phyloP scores from a whole-genome alignment of 805 yeast species.

The Candida sakaeoensis region DNA sequence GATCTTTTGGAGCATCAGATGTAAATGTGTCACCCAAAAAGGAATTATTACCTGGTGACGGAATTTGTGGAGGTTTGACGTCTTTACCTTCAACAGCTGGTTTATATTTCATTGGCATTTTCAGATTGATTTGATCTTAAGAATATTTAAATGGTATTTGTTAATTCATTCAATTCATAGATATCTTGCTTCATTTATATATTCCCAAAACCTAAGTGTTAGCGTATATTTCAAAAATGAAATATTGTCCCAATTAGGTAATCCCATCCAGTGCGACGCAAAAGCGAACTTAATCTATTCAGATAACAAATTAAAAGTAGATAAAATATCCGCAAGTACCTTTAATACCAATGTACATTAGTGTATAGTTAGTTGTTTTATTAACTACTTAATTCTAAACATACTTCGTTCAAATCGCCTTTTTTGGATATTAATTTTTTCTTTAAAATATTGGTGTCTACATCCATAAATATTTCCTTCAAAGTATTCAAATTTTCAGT shows the following conservation, averaged over 20 bases:
- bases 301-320: background rate
- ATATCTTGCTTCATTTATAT: background rate
- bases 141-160: background rate
- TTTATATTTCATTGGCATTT: constrained; percentile 54
- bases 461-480: constrained; percentile 67
- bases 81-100: constrained; percentile 52
- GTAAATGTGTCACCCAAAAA: constrained; percentile 65
- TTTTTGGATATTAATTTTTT: constrained; percentile 31
- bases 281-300: too few species aligned
- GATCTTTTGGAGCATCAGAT: constrained; percentile 56
- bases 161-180: background rate
- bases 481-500: constrained; percentile 29
- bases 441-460: constrained; percentile 63
- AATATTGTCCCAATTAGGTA: background rate
- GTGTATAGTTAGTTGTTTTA: background rate
- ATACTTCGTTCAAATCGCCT: constrained; percentile 6
- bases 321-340: background rate
- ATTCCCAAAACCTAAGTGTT: background rate
- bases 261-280: constrained; percentile 2
- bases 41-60: constrained; percentile 65
- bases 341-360: too few species aligned
- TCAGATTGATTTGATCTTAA: too few species aligned
- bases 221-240: background rate
- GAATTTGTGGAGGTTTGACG: constrained; percentile 54
- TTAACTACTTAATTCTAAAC: constrained; percentile 5